Evolutionary conservation across 768 basidiomycete genomes (phyloP).

Genomic region (Russula earlei): DNA sequence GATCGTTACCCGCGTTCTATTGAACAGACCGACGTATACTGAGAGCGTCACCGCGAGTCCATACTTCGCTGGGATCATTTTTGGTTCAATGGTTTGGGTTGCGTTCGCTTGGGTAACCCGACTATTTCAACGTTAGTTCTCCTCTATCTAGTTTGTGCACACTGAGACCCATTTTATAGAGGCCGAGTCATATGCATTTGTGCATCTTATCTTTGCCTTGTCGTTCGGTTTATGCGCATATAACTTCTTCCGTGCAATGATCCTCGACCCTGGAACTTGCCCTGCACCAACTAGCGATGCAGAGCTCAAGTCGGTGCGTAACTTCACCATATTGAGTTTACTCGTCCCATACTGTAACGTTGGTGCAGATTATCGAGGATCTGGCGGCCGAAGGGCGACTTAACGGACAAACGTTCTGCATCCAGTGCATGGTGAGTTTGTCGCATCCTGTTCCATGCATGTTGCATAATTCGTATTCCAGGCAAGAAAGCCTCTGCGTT

Average conservation of each 20-base stretch:
- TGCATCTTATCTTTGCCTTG: constrained; percentile 71
- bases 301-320: constrained; percentile 75
- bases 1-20: constrained; percentile 78
- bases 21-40: constrained; percentile 74
- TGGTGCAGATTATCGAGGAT: constrained; percentile 73
- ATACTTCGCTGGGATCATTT: constrained; percentile 90
- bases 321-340: background rate
- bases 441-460: background rate
- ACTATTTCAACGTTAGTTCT: constrained; percentile 54
- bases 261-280: constrained; percentile 82
- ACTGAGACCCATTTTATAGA: constrained; percentile 34
- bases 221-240: constrained; percentile 27
- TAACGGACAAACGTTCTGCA: constrained; percentile 95
- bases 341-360: background rate
- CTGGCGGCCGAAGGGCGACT: constrained; percentile 78
- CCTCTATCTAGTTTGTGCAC: background rate
- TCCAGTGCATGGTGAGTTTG: constrained; percentile 76
- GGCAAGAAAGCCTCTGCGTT: constrained; percentile 85
- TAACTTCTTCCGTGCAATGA: constrained; percentile 37
- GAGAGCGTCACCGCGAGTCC: constrained; percentile 81
- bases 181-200: constrained; percentile 63
- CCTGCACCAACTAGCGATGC: constrained; percentile 73
- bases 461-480: constrained; percentile 22
- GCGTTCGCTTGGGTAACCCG: constrained; percentile 72
- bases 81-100: constrained; percentile 80